These are phyloP conservation scores for Paramarasmius palmivorus DNA, from an alignment of 1,284 basidiomycete genomes.

Conservation along the genomic window DNA sequence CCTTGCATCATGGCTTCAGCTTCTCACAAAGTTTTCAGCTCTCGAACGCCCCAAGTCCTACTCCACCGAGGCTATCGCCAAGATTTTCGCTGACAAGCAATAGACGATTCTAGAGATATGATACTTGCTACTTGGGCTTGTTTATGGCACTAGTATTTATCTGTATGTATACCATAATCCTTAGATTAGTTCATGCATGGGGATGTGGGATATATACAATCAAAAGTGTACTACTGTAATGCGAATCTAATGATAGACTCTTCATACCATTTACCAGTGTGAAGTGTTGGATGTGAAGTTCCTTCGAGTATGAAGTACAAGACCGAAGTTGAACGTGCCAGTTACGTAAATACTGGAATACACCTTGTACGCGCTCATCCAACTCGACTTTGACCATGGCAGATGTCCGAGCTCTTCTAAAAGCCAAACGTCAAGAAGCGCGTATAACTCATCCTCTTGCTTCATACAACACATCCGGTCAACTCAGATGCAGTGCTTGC, in stretches of 20 bases:
- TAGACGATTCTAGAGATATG: constrained; percentile 14
- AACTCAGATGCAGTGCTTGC: constrained; percentile 72
- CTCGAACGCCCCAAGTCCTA: constrained; percentile 89
- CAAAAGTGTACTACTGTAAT: too few relatives aligned
- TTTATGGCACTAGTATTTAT: neutral
- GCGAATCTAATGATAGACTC: too few relatives aligned
- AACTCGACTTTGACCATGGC: constrained; percentile 44
- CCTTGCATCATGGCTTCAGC: neutral
- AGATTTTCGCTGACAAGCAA: constrained; percentile 65
- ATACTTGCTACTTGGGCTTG: neutral
- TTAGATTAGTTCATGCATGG: too few relatives aligned
- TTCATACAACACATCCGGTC: constrained; percentile 60
- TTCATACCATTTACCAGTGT: too few relatives aligned
- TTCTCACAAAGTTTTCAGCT: constrained; percentile 40
- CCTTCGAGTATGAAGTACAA: too few relatives aligned
- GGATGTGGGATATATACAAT: too few relatives aligned
- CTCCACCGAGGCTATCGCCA: constrained; percentile 73
- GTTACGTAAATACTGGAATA: too few relatives aligned
- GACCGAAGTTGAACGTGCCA: too few relatives aligned
- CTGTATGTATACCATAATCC: neutral
- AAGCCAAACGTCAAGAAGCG: constrained; percentile 73
- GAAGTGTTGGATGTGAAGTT: too few relatives aligned
- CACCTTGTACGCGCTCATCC: too few relatives aligned
- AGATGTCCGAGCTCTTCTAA: constrained; percentile 72
- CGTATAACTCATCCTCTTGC: constrained; percentile 74